Conservation (phyloP, 2,329 filamentous ascomycete genomes). For the Cercospora brassicicola region DNA sequence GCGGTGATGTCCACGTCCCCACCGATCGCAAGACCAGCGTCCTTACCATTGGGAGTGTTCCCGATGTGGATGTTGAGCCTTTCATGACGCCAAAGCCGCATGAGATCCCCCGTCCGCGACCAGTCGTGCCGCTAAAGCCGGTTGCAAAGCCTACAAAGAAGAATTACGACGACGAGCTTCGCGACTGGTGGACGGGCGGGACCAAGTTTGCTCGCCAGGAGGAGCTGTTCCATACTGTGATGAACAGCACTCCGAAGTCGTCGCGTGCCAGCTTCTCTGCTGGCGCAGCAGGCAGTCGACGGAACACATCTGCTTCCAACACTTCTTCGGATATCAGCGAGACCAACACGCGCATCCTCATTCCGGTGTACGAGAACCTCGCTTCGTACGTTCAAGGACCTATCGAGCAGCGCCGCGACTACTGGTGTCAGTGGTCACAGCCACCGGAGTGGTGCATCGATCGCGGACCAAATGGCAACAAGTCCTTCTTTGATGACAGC, state of each 20-base stretch:
- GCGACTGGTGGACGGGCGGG: slow-evolving; percentile 44
- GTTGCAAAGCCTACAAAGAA: slow-evolving; percentile 5
- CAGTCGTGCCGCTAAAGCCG: not conserved
- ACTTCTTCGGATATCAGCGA: slow-evolving; percentile 7
- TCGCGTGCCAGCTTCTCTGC: not conserved
- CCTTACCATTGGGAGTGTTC: slow-evolving; percentile 18
- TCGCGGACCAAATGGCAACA: slow-evolving; percentile 39
- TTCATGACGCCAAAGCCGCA: not conserved
- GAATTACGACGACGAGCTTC: slow-evolving; percentile 41
- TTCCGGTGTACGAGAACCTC: slow-evolving; percentile 47
- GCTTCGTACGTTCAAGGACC: slow-evolving; percentile 44
- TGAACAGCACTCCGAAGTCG: slow-evolving; percentile 1
- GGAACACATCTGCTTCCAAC: not conserved
- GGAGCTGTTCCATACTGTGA: slow-evolving; percentile 16
- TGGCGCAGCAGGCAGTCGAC: slow-evolving; percentile 8
- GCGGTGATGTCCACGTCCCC: not conserved
- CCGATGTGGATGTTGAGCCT: slow-evolving; percentile 9
- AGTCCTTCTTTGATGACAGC: slow-evolving; percentile 45
- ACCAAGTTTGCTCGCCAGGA: slow-evolving; percentile 37
- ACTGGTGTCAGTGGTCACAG: slow-evolving; percentile 45
- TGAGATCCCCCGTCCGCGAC: not conserved
- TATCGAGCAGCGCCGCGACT: slow-evolving; percentile 38
- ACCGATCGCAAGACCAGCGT: slow-evolving; percentile 14
- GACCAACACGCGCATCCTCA: slow-evolving; percentile 39
- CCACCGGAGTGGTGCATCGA: slow-evolving; percentile 45